Conservation (phyloP, 2,329 filamentous ascomycete genomes). For the Akanthomyces uredinophilus region DNA sequence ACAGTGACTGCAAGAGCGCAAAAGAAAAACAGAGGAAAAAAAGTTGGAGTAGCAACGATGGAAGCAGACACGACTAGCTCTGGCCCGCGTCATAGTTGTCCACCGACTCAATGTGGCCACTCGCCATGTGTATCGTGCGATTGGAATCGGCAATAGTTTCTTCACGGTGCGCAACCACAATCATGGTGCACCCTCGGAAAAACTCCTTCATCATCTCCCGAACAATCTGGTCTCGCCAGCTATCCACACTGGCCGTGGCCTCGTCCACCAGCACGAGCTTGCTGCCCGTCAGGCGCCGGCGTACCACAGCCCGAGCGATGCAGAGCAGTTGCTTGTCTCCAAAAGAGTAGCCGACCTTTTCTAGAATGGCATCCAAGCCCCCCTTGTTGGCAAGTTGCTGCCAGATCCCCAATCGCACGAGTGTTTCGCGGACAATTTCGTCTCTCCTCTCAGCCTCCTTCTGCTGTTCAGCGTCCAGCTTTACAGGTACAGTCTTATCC, state of each 20-base stretch:
- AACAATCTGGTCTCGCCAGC: not conserved
- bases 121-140: not conserved
- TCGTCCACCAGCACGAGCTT: slow-evolving; percentile 8
- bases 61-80: not conserved
- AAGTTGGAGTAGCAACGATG: not conserved
- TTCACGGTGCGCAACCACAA: slow-evolving; percentile 2
- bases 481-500: not conserved
- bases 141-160: not conserved
- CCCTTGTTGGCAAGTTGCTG: not conserved
- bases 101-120: not conserved
- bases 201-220: not conserved
- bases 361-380: not conserved
- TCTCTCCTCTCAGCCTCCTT: not conserved
- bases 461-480: not conserved
- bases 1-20: too few species aligned
- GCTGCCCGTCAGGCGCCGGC: not conserved
- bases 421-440: not conserved
- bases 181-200: not conserved
- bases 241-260: not conserved
- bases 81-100: not conserved
- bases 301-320: slow-evolving; percentile 48
- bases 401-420: not conserved
- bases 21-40: too few species aligned
- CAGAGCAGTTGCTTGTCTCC: slow-evolving; percentile 65
- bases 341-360: slow-evolving; percentile 43